Conservation (phyloP, 192 early-diverging fungal species). For the Backusella liffmaniae region DNA sequence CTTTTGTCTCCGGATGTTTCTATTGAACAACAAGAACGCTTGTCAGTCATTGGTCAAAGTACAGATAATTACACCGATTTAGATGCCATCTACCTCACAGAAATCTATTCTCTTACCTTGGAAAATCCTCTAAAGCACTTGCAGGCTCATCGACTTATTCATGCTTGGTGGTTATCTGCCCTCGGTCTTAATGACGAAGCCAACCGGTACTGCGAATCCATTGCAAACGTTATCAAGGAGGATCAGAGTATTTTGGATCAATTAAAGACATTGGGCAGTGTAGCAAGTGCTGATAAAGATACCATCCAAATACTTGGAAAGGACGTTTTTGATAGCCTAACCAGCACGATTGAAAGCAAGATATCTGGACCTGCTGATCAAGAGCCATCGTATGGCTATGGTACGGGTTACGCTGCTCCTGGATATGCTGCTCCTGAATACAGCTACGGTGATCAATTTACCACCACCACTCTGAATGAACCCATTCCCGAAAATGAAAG, state of each 20-base stretch:
- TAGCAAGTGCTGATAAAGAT: constrained; percentile 49
- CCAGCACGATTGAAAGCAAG: background rate
- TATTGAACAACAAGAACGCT: background rate
- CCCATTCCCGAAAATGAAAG: background rate
- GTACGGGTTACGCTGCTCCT: background rate
- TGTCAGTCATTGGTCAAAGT: constrained; percentile 7
- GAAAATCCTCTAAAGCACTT: constrained; percentile 69
- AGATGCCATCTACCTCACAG: constrained; percentile 69
- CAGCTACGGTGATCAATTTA: background rate
- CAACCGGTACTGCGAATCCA: constrained; percentile 72
- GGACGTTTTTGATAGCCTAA: constrained; percentile 3
- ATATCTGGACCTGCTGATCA: background rate
- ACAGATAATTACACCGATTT: constrained; percentile 43
- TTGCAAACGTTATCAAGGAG: constrained; percentile 69
- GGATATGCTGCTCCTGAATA: background rate
- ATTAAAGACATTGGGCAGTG: constrained; percentile 73
- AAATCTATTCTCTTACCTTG: constrained; percentile 80
- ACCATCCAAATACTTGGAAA: constrained; percentile 4
- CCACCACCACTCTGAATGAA: background rate
- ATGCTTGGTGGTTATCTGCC: constrained; percentile 82
- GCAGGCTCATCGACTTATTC: constrained; percentile 84
- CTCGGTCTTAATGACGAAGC: constrained; percentile 74
- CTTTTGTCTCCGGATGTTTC: constrained; percentile 60
- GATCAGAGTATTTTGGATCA: constrained; percentile 55
- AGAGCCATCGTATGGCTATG: background rate